Evolutionary conservation across 257 asterid species (phyloP), one percentile per base, ranked within the genome.

Genomic region (Nicotiana tabacum): DNA sequence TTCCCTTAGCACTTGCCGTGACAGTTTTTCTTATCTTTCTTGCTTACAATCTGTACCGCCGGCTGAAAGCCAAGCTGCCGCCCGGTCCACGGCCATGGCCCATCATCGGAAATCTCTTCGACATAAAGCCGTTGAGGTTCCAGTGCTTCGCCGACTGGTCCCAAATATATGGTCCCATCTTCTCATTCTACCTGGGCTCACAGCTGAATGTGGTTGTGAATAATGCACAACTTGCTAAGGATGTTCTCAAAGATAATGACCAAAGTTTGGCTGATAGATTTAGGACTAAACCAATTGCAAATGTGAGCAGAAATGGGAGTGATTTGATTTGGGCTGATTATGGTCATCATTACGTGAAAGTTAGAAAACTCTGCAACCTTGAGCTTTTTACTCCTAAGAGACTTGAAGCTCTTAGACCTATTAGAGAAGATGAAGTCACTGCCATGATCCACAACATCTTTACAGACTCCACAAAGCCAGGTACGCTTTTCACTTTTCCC

Each of bases 251-350:
- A 72, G 78, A 72, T 24, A 72, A 72, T 46, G 78, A 72, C 37
- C 78, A 72, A 72, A 72, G 24, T 12, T 24, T 72, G 21, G 78
- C 78, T 72, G 6, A 72, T 72, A 72, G 78, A 60, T 72, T 72
- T 72, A 72, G 78, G 78, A 72, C 78, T 46, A 72, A 72, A 46
- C 78, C 78, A 21, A 27, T 72, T 33, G 61, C 60, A 72, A 72
- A 72, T 72, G 78, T 72, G 56, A 72, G 78, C 27, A 46, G 37
- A 72, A 72, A 72, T 72, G 78, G 78, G 37, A 72, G 78, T 72
- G 78, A 72, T 72, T 72, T 72, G 0, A 72, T 72, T 24, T 72
- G 78, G 78, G 78, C 78, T 72, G 60, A 72, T 72, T 72, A 72
- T 72, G 78, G 78, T 11, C 60, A 43, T 72, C 78, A 72, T 21